Base-by-base conservation (phyloP, 2,329 filamentous ascomycete genomes). In the Alternaria sp. region DNA sequence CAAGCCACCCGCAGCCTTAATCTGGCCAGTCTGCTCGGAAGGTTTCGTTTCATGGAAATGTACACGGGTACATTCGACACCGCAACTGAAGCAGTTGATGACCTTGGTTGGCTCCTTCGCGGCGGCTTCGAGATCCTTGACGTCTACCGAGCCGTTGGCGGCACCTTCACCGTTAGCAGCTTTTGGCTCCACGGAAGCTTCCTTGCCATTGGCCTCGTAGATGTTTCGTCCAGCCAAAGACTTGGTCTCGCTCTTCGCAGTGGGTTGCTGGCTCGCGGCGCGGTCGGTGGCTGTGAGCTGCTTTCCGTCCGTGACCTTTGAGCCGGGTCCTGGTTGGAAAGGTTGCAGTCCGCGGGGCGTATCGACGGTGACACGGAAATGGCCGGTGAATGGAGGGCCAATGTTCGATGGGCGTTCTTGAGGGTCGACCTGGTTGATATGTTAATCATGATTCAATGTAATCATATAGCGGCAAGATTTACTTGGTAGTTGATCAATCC, bases 401-500 rank as follows among this genome's bases (percentile, higher is more conserved):
- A 98, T 95, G 79, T 94, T 96, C 2, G 96, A 97, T 10, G 96
- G 96, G 62, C 96, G 89, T 70, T 96, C 94, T 77, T 97, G 95
- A 28, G 95, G 93, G 81, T 99, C 96, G 75, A 99, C 95, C 95
- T 98, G 67, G 10, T 25, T 7, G n/a, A 5, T 52, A 23, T 23
- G 49, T 68, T 65, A 69, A 53, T 32, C 10, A 26, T n/a, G 11
- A 21, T 6, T 28, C 23, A 15, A 21, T 11, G 40, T 10, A 32
- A 21, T 21, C 9, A n/a, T 55, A 17, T 8, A 13, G 32, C 11
- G 32, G 13, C 51, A 52, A 36, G 19, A 55, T 80, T 67, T 85
- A 97, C 95, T 86, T 99, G 96, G 78, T 99, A 99, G 82, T 99
- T 99, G 80, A 99, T 97, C 75, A 99, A 85, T 8, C 96, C 96